Base-by-base conservation (phyloP, 164 flowering plant genomes). In the Aristolochia fimbriata region DNA sequence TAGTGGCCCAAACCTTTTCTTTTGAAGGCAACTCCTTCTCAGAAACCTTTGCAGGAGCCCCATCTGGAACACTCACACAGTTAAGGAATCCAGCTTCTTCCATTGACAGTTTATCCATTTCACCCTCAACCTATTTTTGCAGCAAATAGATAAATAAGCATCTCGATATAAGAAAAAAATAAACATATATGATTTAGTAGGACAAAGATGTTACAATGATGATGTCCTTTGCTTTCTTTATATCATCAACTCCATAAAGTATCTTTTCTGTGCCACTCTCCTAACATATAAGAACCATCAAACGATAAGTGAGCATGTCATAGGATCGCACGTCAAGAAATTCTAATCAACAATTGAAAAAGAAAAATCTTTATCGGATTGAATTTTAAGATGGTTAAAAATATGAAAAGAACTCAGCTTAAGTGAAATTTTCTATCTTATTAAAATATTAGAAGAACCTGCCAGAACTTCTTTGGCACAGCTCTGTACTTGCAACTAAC, bases 81-180 rank as follows among this genome's bases (percentile, higher is more conserved):
- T 92, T 92, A 19, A 64, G 77, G 60, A 78, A 81, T 19, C 98
- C 98, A 67, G 93, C 98, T 77, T 89, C 98, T 78, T 87, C 96
- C 91, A 92, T 76, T 51, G 98, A 74, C 72, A 92, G 96, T 68
- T 92, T 92, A 76, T 92, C 96, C 58, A 89, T 89, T 74, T 92
- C 98, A 68, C 96, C 96, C 75, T 89, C 98, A 77, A 92, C 98
- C 98, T 91, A 71, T 37, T 37, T 37, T 37, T 27, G 22, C 9
- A 4, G 6, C n/a, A 45, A 5, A 59, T 23, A 13, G 11, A 23
- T 8, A 19, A 37, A 37, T 37, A 37, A 37, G 43, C 8, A 37
- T 3, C 43, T 37, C 9, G 8, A 49, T 5, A 17, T 17, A 55
- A 55, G 19, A 55, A 55, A 55, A 10, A 59, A 47, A 58, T 15